phyloP scores from a whole-genome alignment of 108 stramenopile genomes.

The Chaetoceros tenuissimus region DNA sequence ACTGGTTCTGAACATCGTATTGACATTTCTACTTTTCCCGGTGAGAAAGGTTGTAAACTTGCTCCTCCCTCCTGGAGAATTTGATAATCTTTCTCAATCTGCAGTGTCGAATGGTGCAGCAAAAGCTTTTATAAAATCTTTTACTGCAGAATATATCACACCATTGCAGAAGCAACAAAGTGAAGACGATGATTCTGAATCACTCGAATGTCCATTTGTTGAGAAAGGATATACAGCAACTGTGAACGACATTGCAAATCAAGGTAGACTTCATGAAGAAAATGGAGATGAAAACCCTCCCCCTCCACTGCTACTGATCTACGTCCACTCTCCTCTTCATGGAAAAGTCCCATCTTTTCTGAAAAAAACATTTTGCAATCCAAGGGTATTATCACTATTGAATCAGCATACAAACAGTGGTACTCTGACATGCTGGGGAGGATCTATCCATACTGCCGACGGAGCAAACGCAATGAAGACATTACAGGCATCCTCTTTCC shows the following conservation, averaged over 20 bases:
- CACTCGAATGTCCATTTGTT: not conserved
- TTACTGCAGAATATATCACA: not conserved
- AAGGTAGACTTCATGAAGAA: not conserved
- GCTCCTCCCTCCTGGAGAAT: not conserved
- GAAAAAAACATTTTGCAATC: constrained; percentile 11
- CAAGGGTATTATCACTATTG: constrained; percentile 31
- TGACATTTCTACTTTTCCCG: not conserved
- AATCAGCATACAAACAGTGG: constrained; percentile 13
- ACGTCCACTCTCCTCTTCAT: constrained; percentile 69
- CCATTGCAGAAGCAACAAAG: not conserved
- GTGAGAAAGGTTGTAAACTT: not conserved
- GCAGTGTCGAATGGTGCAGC: not conserved
- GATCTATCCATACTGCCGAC: constrained; percentile 62
- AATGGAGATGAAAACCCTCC: not conserved
- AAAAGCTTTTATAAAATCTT: not conserved
- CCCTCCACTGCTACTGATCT: constrained; percentile 41
- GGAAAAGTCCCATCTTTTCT: constrained; percentile 21
- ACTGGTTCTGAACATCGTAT: not conserved
- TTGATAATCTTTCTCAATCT: not conserved
- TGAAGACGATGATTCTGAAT: not conserved
- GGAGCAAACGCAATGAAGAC: constrained; percentile 49
- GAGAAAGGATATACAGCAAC: not conserved
- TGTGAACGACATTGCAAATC: not conserved
- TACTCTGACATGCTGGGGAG: constrained; percentile 32
- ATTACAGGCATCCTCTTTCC: constrained; percentile 51